These are phyloP conservation scores for Alternaria sp. DNA, from an alignment of 2,329 filamentous ascomycete genomes.

Conservation along the genomic window DNA sequence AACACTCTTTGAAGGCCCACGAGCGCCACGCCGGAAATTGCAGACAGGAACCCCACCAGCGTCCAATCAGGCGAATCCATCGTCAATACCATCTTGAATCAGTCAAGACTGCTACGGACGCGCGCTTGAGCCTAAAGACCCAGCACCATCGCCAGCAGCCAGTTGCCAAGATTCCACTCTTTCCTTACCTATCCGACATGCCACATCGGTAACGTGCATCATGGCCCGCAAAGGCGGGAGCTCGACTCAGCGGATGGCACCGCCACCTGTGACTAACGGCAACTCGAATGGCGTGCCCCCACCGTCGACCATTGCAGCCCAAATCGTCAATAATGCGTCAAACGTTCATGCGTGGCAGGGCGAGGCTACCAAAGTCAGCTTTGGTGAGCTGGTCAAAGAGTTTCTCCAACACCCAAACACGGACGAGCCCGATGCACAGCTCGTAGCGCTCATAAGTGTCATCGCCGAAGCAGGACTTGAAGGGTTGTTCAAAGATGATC, in stretches of 20 bases:
- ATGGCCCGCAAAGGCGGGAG: slow-evolving; percentile 53
- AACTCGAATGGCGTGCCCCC: slow-evolving; percentile 38
- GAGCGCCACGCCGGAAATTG: background rate
- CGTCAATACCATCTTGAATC: background rate
- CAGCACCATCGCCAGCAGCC: background rate
- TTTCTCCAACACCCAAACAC: slow-evolving; percentile 57
- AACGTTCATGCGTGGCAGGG: slow-evolving; percentile 67
- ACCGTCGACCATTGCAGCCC: slow-evolving; percentile 85
- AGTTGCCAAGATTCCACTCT: background rate
- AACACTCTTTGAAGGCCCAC: background rate
- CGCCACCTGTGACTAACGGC: slow-evolving; percentile 28
- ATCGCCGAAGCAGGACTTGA: slow-evolving; percentile 81
- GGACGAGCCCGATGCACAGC: slow-evolving; percentile 70
- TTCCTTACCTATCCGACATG: slow-evolving; percentile 25
- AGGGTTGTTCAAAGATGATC: slow-evolving; percentile 69
- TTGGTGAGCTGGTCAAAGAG: slow-evolving; percentile 75
- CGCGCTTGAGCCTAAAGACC: background rate
- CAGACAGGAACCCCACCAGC: background rate
- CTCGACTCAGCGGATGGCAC: slow-evolving; percentile 37
- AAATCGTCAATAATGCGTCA: slow-evolving; percentile 82
- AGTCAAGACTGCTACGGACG: background rate
- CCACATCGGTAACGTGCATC: slow-evolving; percentile 27
- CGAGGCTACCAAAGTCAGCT: slow-evolving; percentile 72
- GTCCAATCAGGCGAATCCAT: slow-evolving; percentile 6
- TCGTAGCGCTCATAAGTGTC: slow-evolving; percentile 86